A percentile compares a stretch with the other conserved stretches of the same genome.
These are phyloP conservation scores for Wickerhamia fluorescens DNA, from an alignment of 805 yeast species.

Conservation along the genomic window DNA sequence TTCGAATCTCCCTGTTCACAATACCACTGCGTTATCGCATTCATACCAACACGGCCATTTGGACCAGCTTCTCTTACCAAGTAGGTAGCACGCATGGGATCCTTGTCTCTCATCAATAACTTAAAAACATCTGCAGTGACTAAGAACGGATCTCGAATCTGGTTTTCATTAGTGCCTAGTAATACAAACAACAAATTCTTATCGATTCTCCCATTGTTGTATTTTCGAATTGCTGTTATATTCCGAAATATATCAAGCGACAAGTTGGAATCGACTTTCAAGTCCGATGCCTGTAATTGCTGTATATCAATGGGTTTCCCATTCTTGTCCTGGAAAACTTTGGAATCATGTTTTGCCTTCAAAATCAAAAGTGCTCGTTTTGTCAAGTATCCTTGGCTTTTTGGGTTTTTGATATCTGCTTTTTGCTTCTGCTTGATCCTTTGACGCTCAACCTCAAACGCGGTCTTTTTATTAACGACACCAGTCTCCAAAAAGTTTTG, in stretches of 20 bases:
- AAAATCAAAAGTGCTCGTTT: constrained; percentile 24
- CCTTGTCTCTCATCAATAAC: constrained; percentile 43
- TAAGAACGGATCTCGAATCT: constrained; percentile 49
- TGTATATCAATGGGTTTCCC: constrained; percentile 21
- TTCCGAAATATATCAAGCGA: constrained; percentile 22
- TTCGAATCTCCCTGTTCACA: constrained; percentile 36
- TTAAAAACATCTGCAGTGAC: constrained; percentile 49
- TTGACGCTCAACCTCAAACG: no score
- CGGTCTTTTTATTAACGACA: no score
- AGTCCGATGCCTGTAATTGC: constrained; percentile 15
- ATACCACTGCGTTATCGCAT: constrained; percentile 48
- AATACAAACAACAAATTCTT: constrained; percentile 39
- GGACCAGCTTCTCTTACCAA: constrained; percentile 41
- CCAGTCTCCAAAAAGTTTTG: constrained; percentile 24
- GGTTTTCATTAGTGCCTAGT: constrained; percentile 49
- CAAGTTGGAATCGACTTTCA: constrained; percentile 13
- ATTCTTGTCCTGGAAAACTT: constrained; percentile 13
- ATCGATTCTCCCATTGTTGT: constrained; percentile 27
- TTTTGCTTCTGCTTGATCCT: no score
- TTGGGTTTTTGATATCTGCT: not conserved
- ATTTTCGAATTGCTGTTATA: constrained; percentile 17
- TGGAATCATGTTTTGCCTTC: constrained; percentile 6
- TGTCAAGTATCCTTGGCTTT: constrained; percentile 1
- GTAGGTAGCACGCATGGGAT: constrained; percentile 44
- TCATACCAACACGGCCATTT: constrained; percentile 44